Percentiles rank a stretch among this genome's conserved stretches.
These are phyloP conservation scores for Teunomyces lycoperdinae DNA, from an alignment of 805 yeast species.

Conservation along the genomic window DNA sequence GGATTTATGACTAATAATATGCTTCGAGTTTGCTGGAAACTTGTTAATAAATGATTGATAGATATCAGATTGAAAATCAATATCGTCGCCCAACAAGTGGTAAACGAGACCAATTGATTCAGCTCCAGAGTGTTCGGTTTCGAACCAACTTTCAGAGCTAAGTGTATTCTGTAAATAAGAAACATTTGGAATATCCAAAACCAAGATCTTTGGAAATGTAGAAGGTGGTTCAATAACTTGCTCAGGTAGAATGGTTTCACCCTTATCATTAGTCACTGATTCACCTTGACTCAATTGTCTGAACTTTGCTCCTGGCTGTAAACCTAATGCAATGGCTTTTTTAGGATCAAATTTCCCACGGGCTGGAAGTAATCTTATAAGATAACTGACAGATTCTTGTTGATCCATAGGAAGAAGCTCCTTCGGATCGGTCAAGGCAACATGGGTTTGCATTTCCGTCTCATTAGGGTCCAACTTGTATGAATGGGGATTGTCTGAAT, in stretches of 20 bases:
- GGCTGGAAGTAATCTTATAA: constrained; percentile 61
- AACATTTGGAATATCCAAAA: constrained; percentile 69
- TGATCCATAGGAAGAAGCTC: constrained; percentile 23
- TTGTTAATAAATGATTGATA: constrained; percentile 51
- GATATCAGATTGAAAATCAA: constrained; percentile 42
- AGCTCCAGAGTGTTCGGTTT: constrained; percentile 25
- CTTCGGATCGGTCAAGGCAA: constrained; percentile 25
- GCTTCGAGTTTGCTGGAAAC: constrained; percentile 53
- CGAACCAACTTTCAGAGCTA: constrained; percentile 29
- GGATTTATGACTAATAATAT: constrained; percentile 70
- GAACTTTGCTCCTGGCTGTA: constrained; percentile 62
- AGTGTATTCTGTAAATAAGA: constrained; percentile 39
- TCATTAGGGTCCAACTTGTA: constrained; percentile 37
- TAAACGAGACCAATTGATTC: constrained; percentile 56
- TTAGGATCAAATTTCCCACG: constrained; percentile 74
- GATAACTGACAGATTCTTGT: constrained; percentile 58
- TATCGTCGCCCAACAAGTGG: constrained; percentile 69
- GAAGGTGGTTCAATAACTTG: constrained; percentile 70
- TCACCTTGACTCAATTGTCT: constrained; percentile 60
- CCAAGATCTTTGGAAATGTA: constrained; percentile 54
- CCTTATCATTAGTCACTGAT: constrained; percentile 55
- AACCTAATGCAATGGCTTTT: constrained; percentile 65
- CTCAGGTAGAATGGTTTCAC: constrained; percentile 57
- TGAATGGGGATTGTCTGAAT: constrained; percentile 35
- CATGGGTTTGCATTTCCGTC: constrained; percentile 38